Percentiles rank a stretch among this genome's conserved stretches.
phyloP scores from a whole-genome alignment of 139 green algal species.

The Dunaliella primolecta region DNA sequence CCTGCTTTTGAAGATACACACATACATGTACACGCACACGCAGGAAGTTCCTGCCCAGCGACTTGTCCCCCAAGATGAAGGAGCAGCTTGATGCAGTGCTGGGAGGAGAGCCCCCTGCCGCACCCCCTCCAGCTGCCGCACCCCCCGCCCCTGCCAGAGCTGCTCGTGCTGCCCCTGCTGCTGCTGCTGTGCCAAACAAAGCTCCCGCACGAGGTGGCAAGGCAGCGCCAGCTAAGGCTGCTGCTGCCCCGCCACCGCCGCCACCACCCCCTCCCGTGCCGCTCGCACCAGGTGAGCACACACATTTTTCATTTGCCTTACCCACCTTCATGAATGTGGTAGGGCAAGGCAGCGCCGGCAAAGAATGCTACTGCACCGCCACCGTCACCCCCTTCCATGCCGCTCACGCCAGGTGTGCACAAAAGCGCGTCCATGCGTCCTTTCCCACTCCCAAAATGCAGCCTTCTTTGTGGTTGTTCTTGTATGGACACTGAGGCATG shows the following conservation, averaged over 20 bases:
- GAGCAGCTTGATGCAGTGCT: slow-evolving; percentile 71
- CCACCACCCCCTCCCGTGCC: slow-evolving; percentile 9
- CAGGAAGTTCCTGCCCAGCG: slow-evolving; percentile 58
- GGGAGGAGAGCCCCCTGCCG: slow-evolving; percentile 6
- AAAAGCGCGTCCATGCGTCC: neutral
- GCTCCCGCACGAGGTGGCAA: neutral
- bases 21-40: neutral
- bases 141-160: neutral
- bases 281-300: slow-evolving; percentile 9
- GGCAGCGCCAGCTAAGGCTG: neutral
- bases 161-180: neutral
- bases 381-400: slow-evolving; percentile 1
- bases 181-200: neutral
- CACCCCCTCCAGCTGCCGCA: slow-evolving; percentile 3
- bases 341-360: neutral
- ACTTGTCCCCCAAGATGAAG: slow-evolving; percentile 80
- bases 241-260: too few relatives aligned
- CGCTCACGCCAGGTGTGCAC: slow-evolving; percentile 13
- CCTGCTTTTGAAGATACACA: too few relatives aligned
- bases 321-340: too few relatives aligned
- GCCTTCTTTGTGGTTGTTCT: neutral
- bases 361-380: too few relatives aligned
- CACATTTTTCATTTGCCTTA: neutral
- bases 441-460: neutral
- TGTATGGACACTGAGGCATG: neutral